Base-by-base conservation (phyloP, 176 grass and related monocot species). In the Musa troglodytarum region DNA sequence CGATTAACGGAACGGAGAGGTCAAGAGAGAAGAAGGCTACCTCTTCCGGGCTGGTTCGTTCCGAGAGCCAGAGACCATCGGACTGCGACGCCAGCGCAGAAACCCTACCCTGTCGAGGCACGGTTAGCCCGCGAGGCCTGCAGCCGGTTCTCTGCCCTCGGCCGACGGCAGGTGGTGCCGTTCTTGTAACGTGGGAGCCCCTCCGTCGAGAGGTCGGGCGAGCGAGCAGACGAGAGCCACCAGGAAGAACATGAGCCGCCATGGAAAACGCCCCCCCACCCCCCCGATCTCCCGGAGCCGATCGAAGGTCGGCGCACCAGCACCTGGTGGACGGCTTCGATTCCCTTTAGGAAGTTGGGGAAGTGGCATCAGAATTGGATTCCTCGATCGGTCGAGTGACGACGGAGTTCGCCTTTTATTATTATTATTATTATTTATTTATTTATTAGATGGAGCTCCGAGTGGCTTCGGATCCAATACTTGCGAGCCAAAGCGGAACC, bases 11-110 rank as follows among this genome's bases (percentile, higher is more conserved):
- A 50, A 70, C 2, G 26, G 43, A 50, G 29, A 59, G 57, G 17
- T 7, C 17, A 70, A 15, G 19, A 14, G 29, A 70, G 17, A 19
- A 20, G 11, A 34, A 19, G 29, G 15, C 10, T 51, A 70, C 68
- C 68, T 70, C 68, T 6, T 50, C 68, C 22, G 43, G 43, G 43
- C 68, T 70, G 19, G 43, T 70, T 70, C 68, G 49, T 11, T 70
- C 68, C 43, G 43, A 69, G 29, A 69, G 66, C 66, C 19, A 69
- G 14, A 69, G 24, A 8, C n/a, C 15, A 50, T 70, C 68, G 10
- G 68, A n/a, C 68, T 50, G 68, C 68, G 51, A 7, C 1, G 68
- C 16, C 0, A 70, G 16, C 19, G 43, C 16, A 50, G 15, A 19
- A 19, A 50, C 68, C 43, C n/a, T 50, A 16, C 68, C 68, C 2